Conservation (phyloP, 2,329 filamentous ascomycete genomes). For the Ascochyta koolunga region DNA sequence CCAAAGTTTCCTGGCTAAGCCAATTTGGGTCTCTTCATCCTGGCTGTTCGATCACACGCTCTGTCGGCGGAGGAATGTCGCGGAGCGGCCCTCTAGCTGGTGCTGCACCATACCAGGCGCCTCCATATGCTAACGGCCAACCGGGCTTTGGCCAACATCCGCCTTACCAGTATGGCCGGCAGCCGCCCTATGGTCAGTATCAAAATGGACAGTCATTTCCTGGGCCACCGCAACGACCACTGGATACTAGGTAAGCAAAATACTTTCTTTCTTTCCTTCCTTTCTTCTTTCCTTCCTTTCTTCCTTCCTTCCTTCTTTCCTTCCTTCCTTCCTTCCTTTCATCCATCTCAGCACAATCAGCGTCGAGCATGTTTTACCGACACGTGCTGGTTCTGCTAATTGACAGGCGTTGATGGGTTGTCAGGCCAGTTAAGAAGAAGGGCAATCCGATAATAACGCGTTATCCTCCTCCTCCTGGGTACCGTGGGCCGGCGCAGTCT, state of each 20-base stretch:
- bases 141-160: conserved; percentile 36
- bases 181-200: conserved; percentile 40
- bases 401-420: conserved; percentile 22
- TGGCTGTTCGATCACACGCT: neutral
- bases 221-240: conserved; percentile 31
- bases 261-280: neutral
- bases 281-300: no score
- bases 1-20: neutral
- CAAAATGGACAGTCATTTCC: conserved; percentile 31
- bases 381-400: neutral
- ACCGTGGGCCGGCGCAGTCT: conserved; percentile 45
- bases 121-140: conserved; percentile 33
- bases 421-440: conserved; percentile 51
- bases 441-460: conserved; percentile 57
- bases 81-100: conserved; percentile 45
- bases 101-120: conserved; percentile 42
- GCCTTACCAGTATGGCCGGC: conserved; percentile 41
- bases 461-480: conserved; percentile 58
- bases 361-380: neutral
- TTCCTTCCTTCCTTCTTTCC: neutral
- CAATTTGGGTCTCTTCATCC: no score
- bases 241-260: conserved; percentile 42
- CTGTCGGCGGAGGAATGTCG: conserved; percentile 35
- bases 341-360: neutral
- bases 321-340: neutral